Base-by-base conservation (phyloP, 2,329 filamentous ascomycete genomes). In the Bertia moriformis region DNA sequence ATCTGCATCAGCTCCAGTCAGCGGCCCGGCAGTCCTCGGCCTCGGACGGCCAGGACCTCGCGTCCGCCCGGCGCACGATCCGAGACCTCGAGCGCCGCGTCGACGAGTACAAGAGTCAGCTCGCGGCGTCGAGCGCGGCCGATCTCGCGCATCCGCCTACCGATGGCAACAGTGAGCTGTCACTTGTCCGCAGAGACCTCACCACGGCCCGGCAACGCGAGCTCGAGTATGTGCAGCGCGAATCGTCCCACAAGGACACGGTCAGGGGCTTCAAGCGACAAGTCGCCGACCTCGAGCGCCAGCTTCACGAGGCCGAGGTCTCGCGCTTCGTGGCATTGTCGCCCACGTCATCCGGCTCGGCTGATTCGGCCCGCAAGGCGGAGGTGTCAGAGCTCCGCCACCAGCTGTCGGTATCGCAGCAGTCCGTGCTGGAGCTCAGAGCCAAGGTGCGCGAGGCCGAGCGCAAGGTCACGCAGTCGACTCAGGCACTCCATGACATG, bases 151-250 rank as follows among this genome's bases (percentile, higher is more conserved):
- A n/a, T n/a, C n/a, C n/a, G n/a, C n/a, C n/a, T n/a, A n/a, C n/a
- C n/a, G 62, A 66, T 19, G 66, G 64, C 15, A 60, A 59, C 44
- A 60, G 63, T 43, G 75, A 82, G 44, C 47, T 83, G 14, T 74
- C 72, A 7, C 53, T 72, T 18, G 61, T 84, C 30, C 73, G 73
- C 18, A 71, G 70, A 32, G 77, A 79, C 48, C 62, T 86, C 4
- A 66, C 72, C 1, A 67, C 68, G 20, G 70, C 78, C 3, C 69
- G 78, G n/a, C 69, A 75, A 49, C 79, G 74, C 46, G 80, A 85
- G 46, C 67, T 71, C 14, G 69, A 75, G 14, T 67, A 76, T 39
- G 57, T 79, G 19, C 72, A 82, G 47, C 73, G 75, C n/a, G 81
- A 84, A 49, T 61, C 67, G 7, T 56, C 69, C 4, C 72, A 80